A percentile compares a stretch with the other conserved stretches of the same genome.
These are phyloP conservation scores for Vigna unguiculata DNA, from an alignment of 306 rosid genomes.

Conservation along the genomic window DNA sequence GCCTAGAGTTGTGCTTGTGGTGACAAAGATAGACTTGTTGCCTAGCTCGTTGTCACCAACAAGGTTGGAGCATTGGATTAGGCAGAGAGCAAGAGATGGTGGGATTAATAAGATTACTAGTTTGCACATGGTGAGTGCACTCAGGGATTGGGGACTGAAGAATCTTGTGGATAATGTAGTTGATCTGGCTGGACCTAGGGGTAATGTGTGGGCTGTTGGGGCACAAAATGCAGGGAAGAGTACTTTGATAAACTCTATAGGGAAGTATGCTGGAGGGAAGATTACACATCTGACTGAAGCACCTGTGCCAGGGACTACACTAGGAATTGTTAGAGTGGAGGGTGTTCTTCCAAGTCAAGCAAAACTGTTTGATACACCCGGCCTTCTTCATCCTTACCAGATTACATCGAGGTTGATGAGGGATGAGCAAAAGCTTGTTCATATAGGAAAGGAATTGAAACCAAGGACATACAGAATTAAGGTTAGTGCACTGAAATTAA, in stretches of 20 bases:
- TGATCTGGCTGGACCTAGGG: slow-evolving; percentile 79
- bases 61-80: slow-evolving; percentile 83
- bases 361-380: slow-evolving; percentile 92
- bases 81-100: slow-evolving; percentile 91
- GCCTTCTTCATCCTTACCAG: slow-evolving; percentile 91
- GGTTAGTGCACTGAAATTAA: slow-evolving; percentile 56
- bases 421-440: slow-evolving; percentile 91
- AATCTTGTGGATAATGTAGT: slow-evolving; percentile 74
- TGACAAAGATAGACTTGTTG: slow-evolving; percentile 76
- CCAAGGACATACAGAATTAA: slow-evolving; percentile 93
- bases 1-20: slow-evolving; percentile 89
- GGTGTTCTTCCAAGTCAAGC: slow-evolving; percentile 86
- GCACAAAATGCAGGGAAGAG: slow-evolving; percentile 99
- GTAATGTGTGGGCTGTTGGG: slow-evolving; percentile 93
- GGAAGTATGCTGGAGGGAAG: slow-evolving; percentile 69
- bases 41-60: slow-evolving; percentile 85
- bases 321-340: slow-evolving; percentile 94
- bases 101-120: slow-evolving; percentile 82
- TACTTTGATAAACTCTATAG: slow-evolving; percentile 80
- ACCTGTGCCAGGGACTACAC: slow-evolving; percentile 92
- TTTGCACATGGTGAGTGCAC: slow-evolving; percentile 87
- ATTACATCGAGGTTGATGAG: slow-evolving; percentile 79
- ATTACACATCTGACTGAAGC: slow-evolving; percentile 85
- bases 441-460: slow-evolving; percentile 86
- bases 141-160: slow-evolving; percentile 88